These are phyloP conservation scores for Eucalyptus fibrosa DNA, from an alignment of 345 rosid genomes.

Conservation along the genomic window DNA sequence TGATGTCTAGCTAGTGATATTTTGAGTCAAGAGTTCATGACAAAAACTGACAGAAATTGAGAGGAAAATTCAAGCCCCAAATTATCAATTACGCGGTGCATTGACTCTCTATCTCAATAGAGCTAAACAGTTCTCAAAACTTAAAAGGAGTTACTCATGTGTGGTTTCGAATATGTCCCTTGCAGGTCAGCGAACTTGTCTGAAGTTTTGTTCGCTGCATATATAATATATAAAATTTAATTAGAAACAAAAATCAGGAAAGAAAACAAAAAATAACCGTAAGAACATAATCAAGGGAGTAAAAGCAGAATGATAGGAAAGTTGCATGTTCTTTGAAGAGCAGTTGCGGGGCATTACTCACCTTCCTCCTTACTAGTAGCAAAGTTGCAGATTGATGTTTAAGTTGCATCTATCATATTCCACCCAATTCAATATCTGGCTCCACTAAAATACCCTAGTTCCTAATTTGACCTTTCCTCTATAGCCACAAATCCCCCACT, in stretches of 20 bases:
- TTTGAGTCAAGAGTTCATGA: not conserved
- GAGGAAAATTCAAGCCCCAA: not conserved
- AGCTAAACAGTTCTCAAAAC: not conserved
- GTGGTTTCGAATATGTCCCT: not conserved
- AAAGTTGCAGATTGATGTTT: too few relatives aligned
- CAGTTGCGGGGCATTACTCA: not conserved
- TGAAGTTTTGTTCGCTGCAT: constrained; percentile 33
- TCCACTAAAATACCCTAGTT: not conserved
- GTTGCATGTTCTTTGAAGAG: not conserved
- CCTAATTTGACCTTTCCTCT: not conserved
- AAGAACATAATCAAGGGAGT: not conserved
- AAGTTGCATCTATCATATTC: not conserved
- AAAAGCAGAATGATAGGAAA: not conserved
- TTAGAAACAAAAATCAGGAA: not conserved
- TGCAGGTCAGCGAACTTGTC: not conserved
- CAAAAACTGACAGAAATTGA: not conserved
- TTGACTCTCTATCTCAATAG: not conserved
- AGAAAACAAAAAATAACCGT: not conserved
- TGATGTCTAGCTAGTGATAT: not conserved
- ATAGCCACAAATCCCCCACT: not conserved
- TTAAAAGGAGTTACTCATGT: not conserved
- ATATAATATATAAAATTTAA: not conserved
- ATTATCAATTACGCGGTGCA: not conserved
- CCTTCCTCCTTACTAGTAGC: not conserved
- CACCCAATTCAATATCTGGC: rapidly evolving